These are phyloP conservation scores for Lentithecium fluviatile DNA, from an alignment of 495 filamentous ascomycete genomes.

Conservation along the genomic window DNA sequence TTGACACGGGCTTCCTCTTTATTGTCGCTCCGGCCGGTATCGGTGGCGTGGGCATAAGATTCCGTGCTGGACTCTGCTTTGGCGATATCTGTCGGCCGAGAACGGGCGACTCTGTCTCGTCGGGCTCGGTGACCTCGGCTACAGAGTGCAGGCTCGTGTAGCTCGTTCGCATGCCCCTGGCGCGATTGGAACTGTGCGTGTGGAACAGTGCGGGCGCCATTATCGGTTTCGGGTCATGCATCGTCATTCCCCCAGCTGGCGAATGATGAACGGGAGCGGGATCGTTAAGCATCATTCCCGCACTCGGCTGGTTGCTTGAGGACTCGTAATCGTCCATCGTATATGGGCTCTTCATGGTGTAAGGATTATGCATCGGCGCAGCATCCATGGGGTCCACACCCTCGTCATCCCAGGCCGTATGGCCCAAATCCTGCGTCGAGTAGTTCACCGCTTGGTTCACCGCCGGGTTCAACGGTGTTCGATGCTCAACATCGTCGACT, in stretches of 20 bases:
- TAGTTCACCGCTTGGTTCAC: neutral
- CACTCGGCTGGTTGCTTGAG: too few species aligned
- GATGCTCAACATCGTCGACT: slow-evolving; percentile 4
- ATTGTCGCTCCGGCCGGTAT: slow-evolving; percentile 7
- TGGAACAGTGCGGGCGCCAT: slow-evolving; percentile 18
- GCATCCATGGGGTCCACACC: slow-evolving; percentile 8
- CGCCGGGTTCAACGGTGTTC: slow-evolving; percentile 1
- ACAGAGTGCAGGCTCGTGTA: slow-evolving; percentile 31
- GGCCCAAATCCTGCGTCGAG: neutral
- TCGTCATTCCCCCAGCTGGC: neutral
- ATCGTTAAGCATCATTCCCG: neutral
- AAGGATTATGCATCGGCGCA: neutral
- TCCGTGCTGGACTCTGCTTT: neutral
- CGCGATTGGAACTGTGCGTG: slow-evolving; percentile 24
- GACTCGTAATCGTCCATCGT: too few species aligned
- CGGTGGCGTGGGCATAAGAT: neutral
- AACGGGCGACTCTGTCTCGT: slow-evolving; percentile 10
- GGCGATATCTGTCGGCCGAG: neutral
- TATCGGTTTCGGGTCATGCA: neutral
- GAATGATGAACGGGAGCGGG: neutral
- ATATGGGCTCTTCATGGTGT: neutral
- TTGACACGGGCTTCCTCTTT: slow-evolving; percentile 23
- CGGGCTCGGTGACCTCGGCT: slow-evolving; percentile 22
- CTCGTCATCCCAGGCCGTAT: slow-evolving; percentile 19
- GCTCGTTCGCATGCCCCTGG: slow-evolving; percentile 23